These are phyloP conservation scores for Arthroderma uncinatum DNA, from an alignment of 2,329 filamentous ascomycete species.

Conservation along the genomic window DNA sequence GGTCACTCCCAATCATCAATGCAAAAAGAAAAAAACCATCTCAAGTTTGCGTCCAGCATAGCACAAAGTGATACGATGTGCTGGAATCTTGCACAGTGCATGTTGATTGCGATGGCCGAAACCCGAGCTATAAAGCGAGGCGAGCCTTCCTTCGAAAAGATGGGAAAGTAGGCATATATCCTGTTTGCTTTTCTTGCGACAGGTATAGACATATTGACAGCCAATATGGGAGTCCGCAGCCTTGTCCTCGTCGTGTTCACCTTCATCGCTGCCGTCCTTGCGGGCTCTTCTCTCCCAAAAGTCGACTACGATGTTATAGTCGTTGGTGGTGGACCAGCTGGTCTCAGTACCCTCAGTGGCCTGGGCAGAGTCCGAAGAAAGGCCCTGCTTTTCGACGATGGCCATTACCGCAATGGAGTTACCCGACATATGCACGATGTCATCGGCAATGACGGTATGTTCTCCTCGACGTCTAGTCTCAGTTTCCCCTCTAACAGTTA, in stretches of 20 bases:
- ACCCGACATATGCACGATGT: conserved; percentile 53
- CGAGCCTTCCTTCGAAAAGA: background rate
- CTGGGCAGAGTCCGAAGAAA: conserved; percentile 48
- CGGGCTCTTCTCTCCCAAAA: background rate
- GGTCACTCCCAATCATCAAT: too few species aligned
- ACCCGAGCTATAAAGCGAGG: background rate
- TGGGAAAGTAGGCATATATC: background rate
- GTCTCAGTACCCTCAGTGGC: conserved; percentile 44
- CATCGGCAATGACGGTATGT: conserved; percentile 47
- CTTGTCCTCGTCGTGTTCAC: background rate
- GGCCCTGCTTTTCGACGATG: conserved; percentile 48
- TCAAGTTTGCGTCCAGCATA: too few species aligned
- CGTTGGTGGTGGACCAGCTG: conserved; percentile 48
- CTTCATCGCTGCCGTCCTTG: background rate
- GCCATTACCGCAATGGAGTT: conserved; percentile 45
- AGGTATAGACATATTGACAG: background rate
- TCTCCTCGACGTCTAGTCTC: background rate
- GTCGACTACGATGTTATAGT: conserved; percentile 45
- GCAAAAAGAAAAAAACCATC: too few species aligned
- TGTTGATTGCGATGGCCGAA: too few species aligned
- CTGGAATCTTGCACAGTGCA: too few species aligned
- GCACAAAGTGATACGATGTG: too few species aligned
- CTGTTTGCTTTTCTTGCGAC: background rate
- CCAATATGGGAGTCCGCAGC: background rate
- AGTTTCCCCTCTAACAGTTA: background rate